Conservation (phyloP, 169 alveolate genomes). For the Ichthyophthirius multifiliis region DNA sequence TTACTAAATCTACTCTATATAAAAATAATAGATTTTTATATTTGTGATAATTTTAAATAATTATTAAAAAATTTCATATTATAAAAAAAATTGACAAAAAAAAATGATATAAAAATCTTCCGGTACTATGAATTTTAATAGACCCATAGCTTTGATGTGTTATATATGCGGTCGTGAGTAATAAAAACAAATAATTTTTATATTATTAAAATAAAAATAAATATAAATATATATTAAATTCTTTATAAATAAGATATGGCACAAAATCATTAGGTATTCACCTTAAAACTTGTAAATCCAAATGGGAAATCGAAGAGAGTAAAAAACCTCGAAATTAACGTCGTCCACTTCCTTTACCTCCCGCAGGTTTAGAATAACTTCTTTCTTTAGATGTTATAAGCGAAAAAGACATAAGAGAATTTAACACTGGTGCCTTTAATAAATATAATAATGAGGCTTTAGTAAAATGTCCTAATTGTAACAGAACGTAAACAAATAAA, state of each 20-base stretch:
- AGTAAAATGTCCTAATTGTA: slow-evolving; percentile 56
- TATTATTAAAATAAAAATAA: no score
- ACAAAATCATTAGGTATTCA: slow-evolving; percentile 72
- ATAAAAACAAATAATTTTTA: neutral
- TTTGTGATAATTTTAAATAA: no score
- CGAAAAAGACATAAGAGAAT: slow-evolving; percentile 31
- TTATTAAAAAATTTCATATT: no score
- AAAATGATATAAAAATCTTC: no score
- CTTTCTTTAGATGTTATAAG: slow-evolving; percentile 6
- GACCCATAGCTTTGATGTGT: slow-evolving; percentile 38
- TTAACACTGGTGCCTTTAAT: slow-evolving; percentile 49
- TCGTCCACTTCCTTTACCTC: slow-evolving; percentile 34
- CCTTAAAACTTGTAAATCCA: slow-evolving; percentile 62
- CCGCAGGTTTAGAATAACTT: slow-evolving; percentile 16
- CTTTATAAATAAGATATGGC: slow-evolving; percentile 31
- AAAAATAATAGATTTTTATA: no score
- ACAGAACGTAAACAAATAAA: slow-evolving; percentile 51
- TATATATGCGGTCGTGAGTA: slow-evolving; percentile 46
- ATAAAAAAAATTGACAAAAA: no score
- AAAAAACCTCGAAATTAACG: slow-evolving; percentile 56
- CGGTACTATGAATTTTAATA: neutral
- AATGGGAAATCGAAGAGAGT: slow-evolving; percentile 58
- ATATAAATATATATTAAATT: neutral
- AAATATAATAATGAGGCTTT: slow-evolving; percentile 54
- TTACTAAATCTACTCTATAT: no score